These are phyloP conservation scores for Ceraceosorus bombacis DNA, from an alignment of 1,284 basidiomycete genomes.

Conservation along the genomic window DNA sequence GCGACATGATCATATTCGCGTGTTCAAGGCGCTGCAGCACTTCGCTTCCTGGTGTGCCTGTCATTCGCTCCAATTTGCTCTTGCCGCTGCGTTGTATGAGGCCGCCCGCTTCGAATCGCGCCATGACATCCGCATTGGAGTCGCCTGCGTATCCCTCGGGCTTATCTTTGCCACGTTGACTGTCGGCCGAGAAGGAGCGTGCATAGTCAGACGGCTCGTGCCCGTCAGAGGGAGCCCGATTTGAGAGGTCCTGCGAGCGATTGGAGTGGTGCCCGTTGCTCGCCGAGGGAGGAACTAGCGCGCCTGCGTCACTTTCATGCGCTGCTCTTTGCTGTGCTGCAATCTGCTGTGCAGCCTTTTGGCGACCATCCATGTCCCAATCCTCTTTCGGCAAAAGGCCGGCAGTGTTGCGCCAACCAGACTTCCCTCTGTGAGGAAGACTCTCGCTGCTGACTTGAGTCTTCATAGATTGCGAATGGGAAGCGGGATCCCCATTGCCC, in stretches of 20 bases:
- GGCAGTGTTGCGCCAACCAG: background rate
- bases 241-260: background rate
- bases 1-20: no score
- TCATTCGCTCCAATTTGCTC: slow-evolving; percentile 34
- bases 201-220: background rate
- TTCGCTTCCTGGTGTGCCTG: slow-evolving; percentile 13
- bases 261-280: no score
- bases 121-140: background rate
- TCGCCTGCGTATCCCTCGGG: background rate
- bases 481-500: background rate
- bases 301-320: no score
- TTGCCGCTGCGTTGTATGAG: background rate
- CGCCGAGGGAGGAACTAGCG: no score
- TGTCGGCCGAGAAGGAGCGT: background rate
- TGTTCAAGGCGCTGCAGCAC: no score
- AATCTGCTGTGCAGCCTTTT: background rate
- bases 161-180: no score
- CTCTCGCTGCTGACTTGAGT: background rate
- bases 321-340: background rate
- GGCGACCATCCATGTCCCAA: background rate
- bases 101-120: background rate
- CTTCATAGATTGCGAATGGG: background rate
- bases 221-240: background rate
- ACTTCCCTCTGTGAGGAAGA: background rate
- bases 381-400: background rate